A percentile compares a stretch with the other conserved stretches of the same genome.
Conservation (phyloP, 495 filamentous ascomycete species). For the Monascus purpureus region DNA sequence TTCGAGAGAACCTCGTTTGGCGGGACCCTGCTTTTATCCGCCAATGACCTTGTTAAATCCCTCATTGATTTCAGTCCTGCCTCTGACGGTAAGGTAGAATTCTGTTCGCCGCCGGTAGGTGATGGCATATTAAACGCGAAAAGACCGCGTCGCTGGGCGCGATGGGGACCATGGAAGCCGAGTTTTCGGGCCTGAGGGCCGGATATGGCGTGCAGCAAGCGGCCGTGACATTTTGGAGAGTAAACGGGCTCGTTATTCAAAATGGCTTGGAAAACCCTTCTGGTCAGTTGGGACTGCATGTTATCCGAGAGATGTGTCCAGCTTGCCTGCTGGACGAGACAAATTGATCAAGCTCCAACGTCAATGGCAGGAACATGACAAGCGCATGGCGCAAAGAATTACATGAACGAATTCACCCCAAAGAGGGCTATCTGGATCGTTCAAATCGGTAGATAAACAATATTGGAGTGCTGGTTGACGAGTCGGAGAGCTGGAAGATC, state of each 20-base stretch:
- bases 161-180: conserved; percentile 4
- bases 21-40: conserved; percentile 37
- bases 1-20: conserved; percentile 40
- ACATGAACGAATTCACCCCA: too few species aligned
- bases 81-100: conserved; percentile 22
- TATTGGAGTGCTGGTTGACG: too few species aligned
- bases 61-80: conserved; percentile 29
- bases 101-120: conserved; percentile 6
- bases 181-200: conserved; percentile 13
- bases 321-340: too few species aligned
- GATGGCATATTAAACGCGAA: conserved; percentile 23
- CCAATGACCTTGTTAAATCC: conserved; percentile 22
- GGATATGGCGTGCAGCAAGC: conserved; percentile 21
- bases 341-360: too few species aligned
- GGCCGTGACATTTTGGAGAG: conserved; percentile 26
- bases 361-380: too few species aligned
- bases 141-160: conserved; percentile 18
- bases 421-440: too few species aligned
- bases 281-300: conserved; percentile 78
- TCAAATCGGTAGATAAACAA: too few species aligned
- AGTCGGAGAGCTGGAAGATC: too few species aligned
- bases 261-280: conserved; percentile 57
- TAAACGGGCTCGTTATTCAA: conserved; percentile 48
- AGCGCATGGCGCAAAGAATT: too few species aligned
- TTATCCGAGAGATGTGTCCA: conserved; percentile 16